These are phyloP conservation scores for Leersia perrieri DNA, from an alignment of 176 grass and related monocot species.

Conservation along the genomic window DNA sequence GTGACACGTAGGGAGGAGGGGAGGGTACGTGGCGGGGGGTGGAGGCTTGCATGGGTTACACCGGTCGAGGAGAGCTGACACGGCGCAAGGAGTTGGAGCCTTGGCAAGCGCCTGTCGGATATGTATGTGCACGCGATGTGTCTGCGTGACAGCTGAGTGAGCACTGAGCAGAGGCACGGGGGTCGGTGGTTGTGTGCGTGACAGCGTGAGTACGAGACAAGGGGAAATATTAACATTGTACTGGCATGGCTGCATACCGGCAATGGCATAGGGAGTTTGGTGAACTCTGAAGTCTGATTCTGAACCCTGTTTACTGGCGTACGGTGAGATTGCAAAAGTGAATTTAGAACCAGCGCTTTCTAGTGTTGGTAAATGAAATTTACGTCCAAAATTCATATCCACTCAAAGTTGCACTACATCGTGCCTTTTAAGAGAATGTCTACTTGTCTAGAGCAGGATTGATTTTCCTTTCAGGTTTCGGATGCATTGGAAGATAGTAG, in stretches of 20 bases:
- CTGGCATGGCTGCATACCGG: background rate
- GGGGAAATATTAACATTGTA: background rate
- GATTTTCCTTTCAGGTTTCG: background rate
- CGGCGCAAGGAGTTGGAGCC: background rate
- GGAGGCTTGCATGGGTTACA: slow-evolving; percentile 53
- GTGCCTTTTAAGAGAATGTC: background rate
- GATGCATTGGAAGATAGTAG: background rate
- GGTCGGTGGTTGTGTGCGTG: background rate
- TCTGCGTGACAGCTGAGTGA: slow-evolving; percentile 16
- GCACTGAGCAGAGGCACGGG: no score
- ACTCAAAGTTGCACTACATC: no score
- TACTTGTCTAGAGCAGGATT: background rate
- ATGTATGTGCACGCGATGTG: background rate
- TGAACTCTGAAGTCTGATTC: no score
- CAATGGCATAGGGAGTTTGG: background rate
- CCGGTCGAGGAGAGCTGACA: slow-evolving; percentile 34
- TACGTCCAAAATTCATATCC: background rate
- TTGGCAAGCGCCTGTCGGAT: background rate
- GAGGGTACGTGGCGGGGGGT: slow-evolving; percentile 50
- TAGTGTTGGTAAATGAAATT: background rate
- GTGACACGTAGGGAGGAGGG: slow-evolving; percentile 55
- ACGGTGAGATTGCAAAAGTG: no score
- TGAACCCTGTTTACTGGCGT: background rate
- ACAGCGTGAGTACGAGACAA: background rate
- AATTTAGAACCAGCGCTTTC: background rate